A percentile compares a stretch with the other conserved stretches of the same genome.
These are phyloP conservation scores for Curvularia lunata DNA, from an alignment of 2,329 filamentous ascomycete species.

Conservation along the genomic window DNA sequence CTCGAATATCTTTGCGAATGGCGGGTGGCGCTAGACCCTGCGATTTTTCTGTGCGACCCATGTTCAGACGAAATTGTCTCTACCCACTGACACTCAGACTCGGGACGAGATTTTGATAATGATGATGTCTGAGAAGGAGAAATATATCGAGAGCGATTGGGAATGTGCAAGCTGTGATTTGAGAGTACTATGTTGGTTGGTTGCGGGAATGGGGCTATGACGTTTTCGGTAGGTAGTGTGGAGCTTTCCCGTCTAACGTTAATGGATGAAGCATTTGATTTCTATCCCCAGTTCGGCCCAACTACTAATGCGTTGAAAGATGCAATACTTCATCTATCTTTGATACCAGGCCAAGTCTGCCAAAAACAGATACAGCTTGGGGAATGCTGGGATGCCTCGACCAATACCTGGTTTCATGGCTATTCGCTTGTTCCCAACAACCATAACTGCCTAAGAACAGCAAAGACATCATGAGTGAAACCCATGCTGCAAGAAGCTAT, in stretches of 20 bases:
- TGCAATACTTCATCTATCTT: background rate
- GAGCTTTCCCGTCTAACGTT: background rate
- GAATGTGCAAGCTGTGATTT: background rate
- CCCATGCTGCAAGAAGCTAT: background rate
- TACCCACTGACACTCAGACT: background rate
- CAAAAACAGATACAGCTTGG: background rate
- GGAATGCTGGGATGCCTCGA: background rate
- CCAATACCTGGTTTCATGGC: background rate
- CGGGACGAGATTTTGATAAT: background rate
- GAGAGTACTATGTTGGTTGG: constrained; percentile 19
- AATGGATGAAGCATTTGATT: background rate
- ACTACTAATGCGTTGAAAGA: background rate
- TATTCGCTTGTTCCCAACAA: background rate
- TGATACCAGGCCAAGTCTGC: background rate
- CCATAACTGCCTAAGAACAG: background rate
- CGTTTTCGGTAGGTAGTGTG: constrained; percentile 8
- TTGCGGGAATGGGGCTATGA: constrained; percentile 7
- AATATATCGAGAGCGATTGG: background rate
- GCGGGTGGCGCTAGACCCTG: constrained; percentile 48
- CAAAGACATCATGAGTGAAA: background rate
- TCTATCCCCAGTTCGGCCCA: background rate
- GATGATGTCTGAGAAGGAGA: background rate
- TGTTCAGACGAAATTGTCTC: constrained; percentile 12
- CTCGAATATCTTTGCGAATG: constrained; percentile 50
- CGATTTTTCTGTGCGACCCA: constrained; percentile 49